Conservation (phyloP, 352 stramenopile genomes). For the Phytophthora pinifolia region DNA sequence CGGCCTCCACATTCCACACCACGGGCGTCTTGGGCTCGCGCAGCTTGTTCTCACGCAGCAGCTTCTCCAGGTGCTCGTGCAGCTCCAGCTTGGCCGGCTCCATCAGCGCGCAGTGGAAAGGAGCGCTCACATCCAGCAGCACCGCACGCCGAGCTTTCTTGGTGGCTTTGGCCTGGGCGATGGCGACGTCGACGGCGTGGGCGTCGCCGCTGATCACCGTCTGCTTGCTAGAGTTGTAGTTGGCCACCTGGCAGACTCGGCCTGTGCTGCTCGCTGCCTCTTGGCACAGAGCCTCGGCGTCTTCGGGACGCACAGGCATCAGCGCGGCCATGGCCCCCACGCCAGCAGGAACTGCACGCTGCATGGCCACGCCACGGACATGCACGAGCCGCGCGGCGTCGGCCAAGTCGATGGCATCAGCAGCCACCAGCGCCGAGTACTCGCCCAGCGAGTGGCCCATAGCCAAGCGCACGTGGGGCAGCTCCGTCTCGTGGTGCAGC, state of each 20-base stretch:
- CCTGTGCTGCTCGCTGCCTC: conserved; percentile 33
- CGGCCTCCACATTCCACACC: conserved; percentile 81
- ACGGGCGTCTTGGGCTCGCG: conserved; percentile 51
- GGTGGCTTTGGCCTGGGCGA: conserved; percentile 58
- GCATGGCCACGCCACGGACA: conserved; percentile 71
- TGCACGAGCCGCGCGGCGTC: conserved; percentile 72
- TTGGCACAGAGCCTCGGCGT: conserved; percentile 58
- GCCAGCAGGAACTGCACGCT: conserved; percentile 51
- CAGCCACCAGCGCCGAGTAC: conserved; percentile 83
- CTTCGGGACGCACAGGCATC: conserved; percentile 54
- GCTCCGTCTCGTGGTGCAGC: conserved; percentile 59
- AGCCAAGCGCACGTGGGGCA: conserved; percentile 42
- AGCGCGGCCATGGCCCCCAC: conserved; percentile 78
- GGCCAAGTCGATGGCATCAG: conserved; percentile 59
- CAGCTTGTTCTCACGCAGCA: conserved; percentile 30
- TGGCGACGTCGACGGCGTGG: conserved; percentile 48
- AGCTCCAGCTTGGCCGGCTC: conserved; percentile 57
- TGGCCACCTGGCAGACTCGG: conserved; percentile 76
- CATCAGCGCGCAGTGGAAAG: conserved; percentile 87
- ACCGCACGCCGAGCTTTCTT: conserved; percentile 75
- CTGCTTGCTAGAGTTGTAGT: conserved; percentile 90
- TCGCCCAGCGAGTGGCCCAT: conserved; percentile 87
- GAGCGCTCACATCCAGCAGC: conserved; percentile 76
- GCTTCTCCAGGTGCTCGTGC: conserved; percentile 34
- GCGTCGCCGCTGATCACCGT: conserved; percentile 77